Base-by-base conservation (phyloP, 352 stramenopile genomes). In the Elongisporangium prolatum region DNA sequence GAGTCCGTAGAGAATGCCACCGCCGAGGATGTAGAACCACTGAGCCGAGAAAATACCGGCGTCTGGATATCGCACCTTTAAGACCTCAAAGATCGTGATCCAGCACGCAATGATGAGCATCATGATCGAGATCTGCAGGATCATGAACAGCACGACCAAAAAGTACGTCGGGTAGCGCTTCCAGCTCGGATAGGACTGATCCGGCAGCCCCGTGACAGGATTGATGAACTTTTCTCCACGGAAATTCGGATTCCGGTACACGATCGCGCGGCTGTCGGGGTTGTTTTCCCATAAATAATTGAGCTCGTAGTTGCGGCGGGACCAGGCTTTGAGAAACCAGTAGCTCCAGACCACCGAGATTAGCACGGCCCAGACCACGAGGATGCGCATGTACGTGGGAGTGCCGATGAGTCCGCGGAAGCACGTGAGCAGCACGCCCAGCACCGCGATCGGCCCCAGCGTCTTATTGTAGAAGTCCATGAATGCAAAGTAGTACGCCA, bases 391-490 rank as follows among this genome's bases (percentile, higher is more conserved):
- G 72, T 92, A 94, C 69, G 87, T 71, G n/a, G 71, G 68, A 1
- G 79, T 91, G 4, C 82, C 77, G 60, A 94, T 80, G 17, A 71
- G 56, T 17, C 72, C 59, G 21, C 80, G 80, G 18, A 92, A 70
- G 53, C 74, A 85, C 34, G 82, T 88, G 50, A 93, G 64, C 34
- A 90, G 25, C 25, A 93, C 65, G 2, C 84, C 84, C 4, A 94
- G 59, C 24, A 92, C 56, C 1, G 84, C 84, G 50, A 94, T 86
- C n/a, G 82, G 84, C 10, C 89, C 60, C 24, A 94, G 64, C 49
- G 80, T 65, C 60, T 91, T 94, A 67, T 92, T 94, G 80, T 94
- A 94, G 50, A 85, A 90, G 69, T 91, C 80, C 62, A 89, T 87
- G 60, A 91, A 94, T 10, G 81, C 80, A 47, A 94, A 94, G 56